Evolutionary conservation across 768 basidiomycete species (phyloP).

Genomic region (Hysterangium stoloniferum): DNA sequence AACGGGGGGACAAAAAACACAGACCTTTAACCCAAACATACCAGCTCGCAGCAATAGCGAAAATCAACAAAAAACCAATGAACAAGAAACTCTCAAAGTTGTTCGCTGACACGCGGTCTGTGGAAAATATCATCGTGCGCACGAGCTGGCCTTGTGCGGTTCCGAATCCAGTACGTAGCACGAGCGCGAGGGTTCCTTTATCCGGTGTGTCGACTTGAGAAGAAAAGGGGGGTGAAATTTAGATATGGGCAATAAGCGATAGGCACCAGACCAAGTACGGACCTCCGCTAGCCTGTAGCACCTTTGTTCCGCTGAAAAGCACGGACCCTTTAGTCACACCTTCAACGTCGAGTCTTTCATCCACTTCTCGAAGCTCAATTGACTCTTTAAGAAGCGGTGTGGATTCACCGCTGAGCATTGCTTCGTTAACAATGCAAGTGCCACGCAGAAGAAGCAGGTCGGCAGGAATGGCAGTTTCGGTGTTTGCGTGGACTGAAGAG

Average conservation of each 20-base stretch:
- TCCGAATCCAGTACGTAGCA: constrained; percentile 93
- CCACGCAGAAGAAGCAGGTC: constrained; percentile 91
- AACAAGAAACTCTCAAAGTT: constrained; percentile 94
- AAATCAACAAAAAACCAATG: constrained; percentile 95
- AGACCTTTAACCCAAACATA: constrained; percentile 96
- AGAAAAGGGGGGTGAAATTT: constrained; percentile 21
- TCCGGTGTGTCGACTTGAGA: constrained; percentile 65
- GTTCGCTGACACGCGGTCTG: constrained; percentile 94
- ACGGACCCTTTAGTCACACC: constrained; percentile 80
- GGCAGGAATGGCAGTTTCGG: constrained; percentile 86
- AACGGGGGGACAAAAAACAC: constrained; percentile 19
- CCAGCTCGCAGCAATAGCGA: constrained; percentile 95
- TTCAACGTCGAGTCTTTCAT: constrained; percentile 79
- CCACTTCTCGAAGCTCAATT: constrained; percentile 70
- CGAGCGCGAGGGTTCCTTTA: constrained; percentile 85
- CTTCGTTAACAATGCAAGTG: constrained; percentile 95
- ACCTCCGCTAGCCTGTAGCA: constrained; percentile 72
- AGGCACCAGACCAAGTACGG: constrained; percentile 16
- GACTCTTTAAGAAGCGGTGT: constrained; percentile 96
- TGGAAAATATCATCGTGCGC: constrained; percentile 98
- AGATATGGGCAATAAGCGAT: constrained; percentile 4
- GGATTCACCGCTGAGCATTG: constrained; percentile 98
- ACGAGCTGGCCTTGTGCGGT: constrained; percentile 97
- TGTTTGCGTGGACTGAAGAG: constrained; percentile 43
- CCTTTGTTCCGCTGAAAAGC: constrained; percentile 95